Evolutionary conservation across 495 filamentous ascomycete genomes (phyloP).

Genomic region (Aspergillus ostianus): DNA sequence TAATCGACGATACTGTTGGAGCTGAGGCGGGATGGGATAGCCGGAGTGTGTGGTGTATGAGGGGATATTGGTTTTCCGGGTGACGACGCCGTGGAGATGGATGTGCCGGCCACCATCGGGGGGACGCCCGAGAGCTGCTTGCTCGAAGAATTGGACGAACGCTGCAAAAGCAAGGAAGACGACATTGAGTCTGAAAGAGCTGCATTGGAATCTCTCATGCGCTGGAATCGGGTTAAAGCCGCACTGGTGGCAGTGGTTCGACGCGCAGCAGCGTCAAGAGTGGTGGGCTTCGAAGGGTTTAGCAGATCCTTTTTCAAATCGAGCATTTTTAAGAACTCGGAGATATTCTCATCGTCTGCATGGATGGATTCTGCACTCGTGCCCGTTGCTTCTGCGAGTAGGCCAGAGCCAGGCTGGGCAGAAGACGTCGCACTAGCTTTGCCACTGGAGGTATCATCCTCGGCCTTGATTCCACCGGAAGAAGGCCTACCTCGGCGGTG

Average conservation of each 20-base stretch:
- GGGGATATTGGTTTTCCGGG: constrained; percentile 90
- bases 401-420: constrained; percentile 80
- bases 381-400: constrained; percentile 71
- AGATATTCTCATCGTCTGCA: constrained; percentile 87
- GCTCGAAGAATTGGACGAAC: constrained; percentile 80
- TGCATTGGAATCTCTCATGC: constrained; percentile 83
- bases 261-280: constrained; percentile 56
- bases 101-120: constrained; percentile 76
- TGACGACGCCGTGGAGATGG: constrained; percentile 81
- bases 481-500: constrained; percentile 76
- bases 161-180: constrained; percentile 75
- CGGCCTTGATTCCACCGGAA: constrained; percentile 66
- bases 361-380: constrained; percentile 77
- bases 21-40: constrained; percentile 87
- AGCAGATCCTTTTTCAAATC: constrained; percentile 77
- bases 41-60: constrained; percentile 91
- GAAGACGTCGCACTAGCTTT: constrained; percentile 83
- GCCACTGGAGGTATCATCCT: constrained; percentile 89
- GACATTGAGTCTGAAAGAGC: constrained; percentile 85
- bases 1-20: constrained; percentile 85
- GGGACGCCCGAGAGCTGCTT: constrained; percentile 81
- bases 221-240: constrained; percentile 72
- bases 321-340: constrained; percentile 84
- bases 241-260: constrained; percentile 58
- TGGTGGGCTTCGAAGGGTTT: constrained; percentile 57